phyloP scores from a whole-genome alignment of 768 basidiomycete genomes.

The Psilocybe subaeruginosa region DNA sequence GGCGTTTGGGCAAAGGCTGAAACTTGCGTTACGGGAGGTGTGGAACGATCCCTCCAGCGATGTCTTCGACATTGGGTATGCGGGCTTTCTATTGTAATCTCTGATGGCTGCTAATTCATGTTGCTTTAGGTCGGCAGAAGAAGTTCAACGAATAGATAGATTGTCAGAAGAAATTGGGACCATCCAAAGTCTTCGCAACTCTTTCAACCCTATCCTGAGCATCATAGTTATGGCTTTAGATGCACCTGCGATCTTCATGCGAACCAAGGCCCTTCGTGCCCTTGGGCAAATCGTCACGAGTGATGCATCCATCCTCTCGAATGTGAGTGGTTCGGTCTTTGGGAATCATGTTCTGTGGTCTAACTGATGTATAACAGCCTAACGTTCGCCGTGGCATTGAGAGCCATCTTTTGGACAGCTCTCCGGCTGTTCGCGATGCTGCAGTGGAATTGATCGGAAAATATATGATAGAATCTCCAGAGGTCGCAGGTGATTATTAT shows the following conservation, averaged over 20 bases:
- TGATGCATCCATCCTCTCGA: slow-evolving; percentile 80
- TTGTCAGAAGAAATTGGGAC: slow-evolving; percentile 78
- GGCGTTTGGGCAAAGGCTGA: slow-evolving; percentile 59
- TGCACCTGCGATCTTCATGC: slow-evolving; percentile 86
- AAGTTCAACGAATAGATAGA: slow-evolving; percentile 66
- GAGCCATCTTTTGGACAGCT: slow-evolving; percentile 86
- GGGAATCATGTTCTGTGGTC: not conserved
- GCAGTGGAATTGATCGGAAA: slow-evolving; percentile 98
- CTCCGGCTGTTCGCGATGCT: slow-evolving; percentile 94
- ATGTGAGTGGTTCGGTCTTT: slow-evolving; percentile 46
- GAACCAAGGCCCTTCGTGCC: slow-evolving; percentile 91
- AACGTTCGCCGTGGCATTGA: slow-evolving; percentile 89
- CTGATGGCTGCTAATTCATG: slow-evolving; percentile 1
- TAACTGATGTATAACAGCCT: slow-evolving; percentile 39
- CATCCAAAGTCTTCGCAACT: slow-evolving; percentile 73
- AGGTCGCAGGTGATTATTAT: slow-evolving; percentile 91
- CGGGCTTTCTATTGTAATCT: not conserved
- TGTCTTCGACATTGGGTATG: slow-evolving; percentile 84
- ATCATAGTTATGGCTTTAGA: slow-evolving; percentile 81
- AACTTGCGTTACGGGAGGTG: slow-evolving; percentile 65
- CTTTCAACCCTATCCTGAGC: slow-evolving; percentile 83
- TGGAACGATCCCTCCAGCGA: slow-evolving; percentile 74
- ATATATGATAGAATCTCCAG: slow-evolving; percentile 88
- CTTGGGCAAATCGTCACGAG: slow-evolving; percentile 88
- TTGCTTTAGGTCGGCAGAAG: slow-evolving; percentile 64